phyloP scores from a whole-genome alignment of 106 monocot genomes.

The Amphibolis antarctica region DNA sequence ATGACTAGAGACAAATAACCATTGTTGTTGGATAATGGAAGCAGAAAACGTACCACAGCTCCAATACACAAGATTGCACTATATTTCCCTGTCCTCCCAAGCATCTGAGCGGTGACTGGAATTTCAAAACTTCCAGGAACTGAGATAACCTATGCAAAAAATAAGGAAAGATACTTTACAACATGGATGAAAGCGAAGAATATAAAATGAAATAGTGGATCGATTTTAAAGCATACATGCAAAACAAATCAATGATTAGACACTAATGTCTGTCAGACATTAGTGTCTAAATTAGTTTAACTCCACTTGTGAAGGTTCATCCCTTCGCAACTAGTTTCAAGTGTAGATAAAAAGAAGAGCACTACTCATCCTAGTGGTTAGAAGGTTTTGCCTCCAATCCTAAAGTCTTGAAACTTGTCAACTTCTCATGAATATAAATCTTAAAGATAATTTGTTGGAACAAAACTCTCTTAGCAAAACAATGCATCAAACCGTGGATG shows the following conservation, averaged over 20 bases:
- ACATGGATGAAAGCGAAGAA: neutral
- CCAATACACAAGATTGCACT: conserved; percentile 92
- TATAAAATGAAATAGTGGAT: neutral
- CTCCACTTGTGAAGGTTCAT: too few relatives aligned
- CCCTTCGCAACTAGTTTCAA: too few relatives aligned
- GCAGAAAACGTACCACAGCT: conserved; percentile 58
- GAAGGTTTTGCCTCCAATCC: too few relatives aligned
- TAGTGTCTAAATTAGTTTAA: neutral
- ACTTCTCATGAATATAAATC: too few relatives aligned
- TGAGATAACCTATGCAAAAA: conserved; percentile 49
- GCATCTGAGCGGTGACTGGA: conserved; percentile 81
- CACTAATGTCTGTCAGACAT: neutral
- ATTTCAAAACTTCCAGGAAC: conserved; percentile 99
- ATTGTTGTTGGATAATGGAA: neutral
- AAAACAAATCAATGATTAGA: neutral
- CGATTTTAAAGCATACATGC: too few relatives aligned
- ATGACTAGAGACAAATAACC: too few relatives aligned
- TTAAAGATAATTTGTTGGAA: too few relatives aligned
- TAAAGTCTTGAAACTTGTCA: too few relatives aligned
- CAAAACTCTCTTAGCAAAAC: too few relatives aligned
- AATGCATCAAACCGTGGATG: too few relatives aligned
- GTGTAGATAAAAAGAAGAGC: too few relatives aligned
- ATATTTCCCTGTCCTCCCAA: conserved; percentile 73
- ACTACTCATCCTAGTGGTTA: too few relatives aligned
- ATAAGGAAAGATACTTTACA: neutral